Conservation (phyloP, 1,284 basidiomycete genomes). For the Trametes pubescens region DNA sequence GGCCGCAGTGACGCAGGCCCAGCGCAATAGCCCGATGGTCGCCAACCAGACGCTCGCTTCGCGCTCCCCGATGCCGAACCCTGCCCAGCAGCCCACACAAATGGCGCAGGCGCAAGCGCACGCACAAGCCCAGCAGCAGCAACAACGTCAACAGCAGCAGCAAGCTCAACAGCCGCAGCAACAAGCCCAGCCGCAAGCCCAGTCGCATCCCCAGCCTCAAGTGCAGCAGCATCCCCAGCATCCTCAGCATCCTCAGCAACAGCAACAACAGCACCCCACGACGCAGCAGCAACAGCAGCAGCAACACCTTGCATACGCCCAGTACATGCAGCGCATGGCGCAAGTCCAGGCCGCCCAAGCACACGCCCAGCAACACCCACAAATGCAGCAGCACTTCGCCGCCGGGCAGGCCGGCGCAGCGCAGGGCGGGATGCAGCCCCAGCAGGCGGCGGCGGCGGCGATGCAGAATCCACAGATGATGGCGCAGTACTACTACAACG, state of each 20-base stretch:
- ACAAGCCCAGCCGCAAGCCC: conserved; percentile 8
- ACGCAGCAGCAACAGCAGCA: conserved; percentile 23
- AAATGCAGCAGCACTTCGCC: conserved; percentile 36
- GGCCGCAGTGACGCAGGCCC: conserved; percentile 22
- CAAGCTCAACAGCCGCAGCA: conserved; percentile 10
- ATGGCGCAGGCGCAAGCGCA: conserved; percentile 6
- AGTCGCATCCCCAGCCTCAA: conserved; percentile 11
- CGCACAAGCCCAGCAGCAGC: conserved; percentile 30
- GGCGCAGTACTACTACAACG: conserved; percentile 40
- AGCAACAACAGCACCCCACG: conserved; percentile 32
- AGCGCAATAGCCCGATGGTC: conserved; percentile 40
- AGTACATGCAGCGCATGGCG: conserved; percentile 32
- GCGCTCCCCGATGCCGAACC: conserved; percentile 39
- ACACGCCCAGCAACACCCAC: conserved; percentile 29
- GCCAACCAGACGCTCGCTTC: conserved; percentile 30
- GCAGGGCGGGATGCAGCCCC: conserved; percentile 33
- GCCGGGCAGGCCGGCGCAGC: conserved; percentile 22
- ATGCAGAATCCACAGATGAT: conserved; percentile 45
- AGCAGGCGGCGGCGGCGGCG: conserved; percentile 38
- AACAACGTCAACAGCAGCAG: conserved; percentile 20
- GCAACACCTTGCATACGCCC: conserved; percentile 18
- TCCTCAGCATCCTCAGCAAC: conserved; percentile 28
- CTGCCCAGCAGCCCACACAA: conserved; percentile 24
- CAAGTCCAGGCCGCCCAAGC: conserved; percentile 24
- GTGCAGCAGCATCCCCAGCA: conserved; percentile 19